Percentiles rank a stretch among this genome's conserved stretches.
Evolutionary conservation across 2,329 filamentous ascomycete genomes (phyloP).

Genomic region (Trichoderma pleuroti): DNA sequence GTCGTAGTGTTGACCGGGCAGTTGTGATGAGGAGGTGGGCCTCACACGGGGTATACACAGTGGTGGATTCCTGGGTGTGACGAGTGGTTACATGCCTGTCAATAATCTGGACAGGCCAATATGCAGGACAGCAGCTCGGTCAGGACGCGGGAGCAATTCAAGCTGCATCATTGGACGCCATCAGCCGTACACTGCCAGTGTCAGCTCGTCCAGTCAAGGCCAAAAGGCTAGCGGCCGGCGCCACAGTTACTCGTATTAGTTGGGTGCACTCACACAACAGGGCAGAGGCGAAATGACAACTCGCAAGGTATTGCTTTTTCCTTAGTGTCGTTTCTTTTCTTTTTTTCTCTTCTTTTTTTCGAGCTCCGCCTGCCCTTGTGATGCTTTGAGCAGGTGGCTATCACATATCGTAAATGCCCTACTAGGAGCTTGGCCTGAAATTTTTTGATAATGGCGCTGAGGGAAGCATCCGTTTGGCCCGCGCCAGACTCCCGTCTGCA

Average conservation of each 20-base stretch:
- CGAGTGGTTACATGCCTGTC: slow-evolving; percentile 8
- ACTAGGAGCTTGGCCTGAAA: neutral
- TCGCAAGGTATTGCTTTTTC: slow-evolving; percentile 22
- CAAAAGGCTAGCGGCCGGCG: neutral
- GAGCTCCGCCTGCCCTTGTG: neutral
- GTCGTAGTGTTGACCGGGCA: neutral
- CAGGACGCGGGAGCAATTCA: neutral
- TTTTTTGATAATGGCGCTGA: neutral
- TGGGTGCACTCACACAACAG: neutral
- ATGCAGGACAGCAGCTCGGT: slow-evolving; percentile 15
- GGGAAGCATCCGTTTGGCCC: neutral
- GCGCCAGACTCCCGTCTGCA: neutral
- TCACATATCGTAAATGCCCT: neutral
- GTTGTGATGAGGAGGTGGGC: neutral
- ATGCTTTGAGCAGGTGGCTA: neutral
- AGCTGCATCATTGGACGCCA: slow-evolving; percentile 1
- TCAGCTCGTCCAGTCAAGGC: neutral
- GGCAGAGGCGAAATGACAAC: slow-evolving; percentile 26
- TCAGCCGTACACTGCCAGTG: neutral
- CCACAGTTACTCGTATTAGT: neutral
- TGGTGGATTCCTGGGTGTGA: neutral
- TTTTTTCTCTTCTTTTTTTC: slow-evolving; percentile 17
- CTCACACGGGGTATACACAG: neutral
- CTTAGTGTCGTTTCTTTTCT: slow-evolving; percentile 15
- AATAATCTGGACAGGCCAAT: neutral